phyloP scores from a whole-genome alignment of 1,139 yeast species.

The Saccharomyces uvarum region DNA sequence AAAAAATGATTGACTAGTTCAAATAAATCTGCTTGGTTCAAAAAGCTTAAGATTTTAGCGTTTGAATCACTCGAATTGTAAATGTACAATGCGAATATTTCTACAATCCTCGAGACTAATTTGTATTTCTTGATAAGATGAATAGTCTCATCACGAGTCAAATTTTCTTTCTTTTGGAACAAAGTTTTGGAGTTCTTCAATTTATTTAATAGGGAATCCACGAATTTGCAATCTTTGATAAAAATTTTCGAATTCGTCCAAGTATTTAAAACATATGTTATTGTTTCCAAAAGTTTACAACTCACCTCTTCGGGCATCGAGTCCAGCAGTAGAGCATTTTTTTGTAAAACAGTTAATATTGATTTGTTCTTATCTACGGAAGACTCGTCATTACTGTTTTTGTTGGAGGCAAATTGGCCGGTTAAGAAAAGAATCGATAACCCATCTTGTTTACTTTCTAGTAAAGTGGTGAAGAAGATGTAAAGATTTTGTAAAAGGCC shows the following conservation, averaged over 20 bases:
- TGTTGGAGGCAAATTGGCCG: constrained; percentile 46
- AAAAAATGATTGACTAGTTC: constrained; percentile 34
- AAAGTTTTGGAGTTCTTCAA: constrained; percentile 22
- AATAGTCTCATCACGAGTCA: constrained; percentile 29
- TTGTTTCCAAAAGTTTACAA: constrained; percentile 52
- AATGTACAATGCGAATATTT: constrained; percentile 64
- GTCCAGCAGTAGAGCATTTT: constrained; percentile 45
- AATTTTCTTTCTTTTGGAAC: constrained; percentile 12
- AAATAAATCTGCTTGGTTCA: constrained; percentile 37
- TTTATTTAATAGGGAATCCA: constrained; percentile 43
- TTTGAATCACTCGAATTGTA: constrained; percentile 48
- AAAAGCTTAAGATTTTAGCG: constrained; percentile 40
- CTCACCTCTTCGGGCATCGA: constrained; percentile 50
- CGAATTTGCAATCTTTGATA: constrained; percentile 44
- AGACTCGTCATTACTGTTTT: constrained; percentile 3
- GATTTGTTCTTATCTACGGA: constrained; percentile 24
- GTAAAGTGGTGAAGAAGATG: constrained; percentile 66
- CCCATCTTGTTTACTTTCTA: constrained; percentile 81
- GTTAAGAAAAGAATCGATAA: constrained; percentile 68
- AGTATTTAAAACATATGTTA: constrained; percentile 57
- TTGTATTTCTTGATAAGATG: constrained; percentile 47
- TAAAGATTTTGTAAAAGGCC: constrained; percentile 52
- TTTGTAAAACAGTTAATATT: constrained; percentile 53
- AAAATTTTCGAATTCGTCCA: constrained; percentile 57
- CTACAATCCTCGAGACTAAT: constrained; percentile 60